Conservation (phyloP, 495 filamentous ascomycete genomes). For the Viridothelium virens region DNA sequence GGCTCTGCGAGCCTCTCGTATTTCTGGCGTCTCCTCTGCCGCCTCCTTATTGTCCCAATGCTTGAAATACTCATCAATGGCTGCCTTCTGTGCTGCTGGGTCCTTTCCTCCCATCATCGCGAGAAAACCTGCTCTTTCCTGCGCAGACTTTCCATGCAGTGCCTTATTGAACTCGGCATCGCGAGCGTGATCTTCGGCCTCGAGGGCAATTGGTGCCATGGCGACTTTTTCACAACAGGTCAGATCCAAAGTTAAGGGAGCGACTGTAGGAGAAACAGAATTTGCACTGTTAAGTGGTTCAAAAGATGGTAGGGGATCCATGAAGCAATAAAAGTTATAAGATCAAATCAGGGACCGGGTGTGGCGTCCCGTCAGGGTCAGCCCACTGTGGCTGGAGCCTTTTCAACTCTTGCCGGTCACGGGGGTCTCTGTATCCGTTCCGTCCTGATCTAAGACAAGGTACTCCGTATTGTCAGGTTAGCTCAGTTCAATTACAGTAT, state of each 20-base stretch:
- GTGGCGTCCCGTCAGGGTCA: conserved; percentile 11
- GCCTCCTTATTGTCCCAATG: conserved; percentile 95
- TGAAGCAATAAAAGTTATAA: neutral
- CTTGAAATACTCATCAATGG: conserved; percentile 98
- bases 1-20: conserved; percentile 70
- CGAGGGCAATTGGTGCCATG: conserved; percentile 68
- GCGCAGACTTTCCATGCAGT: conserved; percentile 78
- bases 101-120: conserved; percentile 82
- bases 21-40: conserved; percentile 70
- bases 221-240: neutral
- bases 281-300: neutral
- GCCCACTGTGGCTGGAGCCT: neutral
- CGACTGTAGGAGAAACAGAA: neutral
- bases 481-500: too few species aligned
- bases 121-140: conserved; percentile 61
- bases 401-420: neutral
- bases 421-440: conserved; percentile 17
- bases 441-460: too few species aligned
- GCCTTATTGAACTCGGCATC: conserved; percentile 92
- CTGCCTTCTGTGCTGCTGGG: conserved; percentile 70
- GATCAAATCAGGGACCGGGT: conserved; percentile 7
- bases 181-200: conserved; percentile 75
- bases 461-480: too few species aligned
- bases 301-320: neutral
- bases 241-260: neutral